These are phyloP conservation scores for Phycomyces blakesleeanus DNA, from an alignment of 192 early-diverging fungal species.

Conservation along the genomic window DNA sequence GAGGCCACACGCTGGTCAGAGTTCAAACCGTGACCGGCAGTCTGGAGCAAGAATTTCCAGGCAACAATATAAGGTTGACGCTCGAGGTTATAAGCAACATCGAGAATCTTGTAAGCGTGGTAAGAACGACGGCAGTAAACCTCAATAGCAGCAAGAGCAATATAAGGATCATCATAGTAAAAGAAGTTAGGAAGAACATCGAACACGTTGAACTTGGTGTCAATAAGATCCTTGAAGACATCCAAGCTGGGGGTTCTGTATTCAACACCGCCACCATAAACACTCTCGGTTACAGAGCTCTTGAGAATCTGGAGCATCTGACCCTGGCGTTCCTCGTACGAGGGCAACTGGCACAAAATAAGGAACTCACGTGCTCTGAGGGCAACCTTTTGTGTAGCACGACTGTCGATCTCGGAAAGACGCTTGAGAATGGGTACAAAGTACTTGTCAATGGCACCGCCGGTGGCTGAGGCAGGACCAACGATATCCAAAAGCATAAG, in stretches of 20 bases:
- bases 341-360: slow-evolving; percentile 90
- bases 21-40: slow-evolving; percentile 23
- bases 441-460: slow-evolving; percentile 61
- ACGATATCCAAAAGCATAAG: slow-evolving; percentile 78
- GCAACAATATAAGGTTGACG: slow-evolving; percentile 63
- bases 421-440: slow-evolving; percentile 78
- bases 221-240: slow-evolving; percentile 79
- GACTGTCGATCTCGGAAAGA: slow-evolving; percentile 73
- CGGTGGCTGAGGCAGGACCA: slow-evolving; percentile 53
- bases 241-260: slow-evolving; percentile 73
- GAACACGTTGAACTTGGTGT: slow-evolving; percentile 91
- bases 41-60: slow-evolving; percentile 75
- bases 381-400: slow-evolving; percentile 81
- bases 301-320: slow-evolving; percentile 84
- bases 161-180: slow-evolving; percentile 75
- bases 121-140: slow-evolving; percentile 96
- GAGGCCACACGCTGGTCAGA: slow-evolving; percentile 68
- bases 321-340: slow-evolving; percentile 79
- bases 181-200: slow-evolving; percentile 94
- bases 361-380: slow-evolving; percentile 94
- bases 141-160: slow-evolving; percentile 86
- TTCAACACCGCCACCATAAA: slow-evolving; percentile 70
- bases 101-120: slow-evolving; percentile 93
- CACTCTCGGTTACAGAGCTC: slow-evolving; percentile 68
- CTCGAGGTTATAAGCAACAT: slow-evolving; percentile 72